Evolutionary conservation across 148 eudicot species (phyloP), one percentile per base, ranked within the genome.

Genomic region (Chenopodium quinoa): DNA sequence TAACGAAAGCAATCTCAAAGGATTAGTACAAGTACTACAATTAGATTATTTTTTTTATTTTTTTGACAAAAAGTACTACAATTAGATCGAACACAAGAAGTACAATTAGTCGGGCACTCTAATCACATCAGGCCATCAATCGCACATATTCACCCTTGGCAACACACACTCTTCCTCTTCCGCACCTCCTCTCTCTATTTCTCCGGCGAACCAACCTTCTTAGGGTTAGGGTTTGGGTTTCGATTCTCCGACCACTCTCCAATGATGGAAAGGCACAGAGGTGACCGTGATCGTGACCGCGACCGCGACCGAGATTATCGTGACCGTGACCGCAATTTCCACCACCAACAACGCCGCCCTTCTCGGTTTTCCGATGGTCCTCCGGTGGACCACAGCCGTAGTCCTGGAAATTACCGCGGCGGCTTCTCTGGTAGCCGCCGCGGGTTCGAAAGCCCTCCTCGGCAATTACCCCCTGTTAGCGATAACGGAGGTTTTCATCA

Each of bases 381-480:
- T n/a, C 70, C 89, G 3, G 48, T 48, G 63, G 83, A 80, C 12
- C 73, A 66, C 32, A 82, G 75, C 58, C 85, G 82, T n/a, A 90
- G 89, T 70, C 89, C 90, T 13, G 81, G 50, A 13, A 72, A 77
- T 83, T 80, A 77, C 22, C 88, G 84, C 22, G 78, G 84, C 1
- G 87, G 88, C 31, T 85, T 82, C 71, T 76, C 91, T 11, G 84
- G 80, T 8, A 77, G 79, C 16, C 90, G 77, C 70, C 87, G 89
- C 29, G 78, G 88, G 27, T 88, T 89, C 63, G 89, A 88, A 19
- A 89, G 93, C 44, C 91, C 97, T 4, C 91, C 90, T 29, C 82
- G 88, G 31, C 87, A 73, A 27, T 40, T 40, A 40, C 86, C 82
- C 83, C 79, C 84, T 0, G 82, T 68, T 25, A 86, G 75, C 12